Base-by-base conservation (phyloP, 108 stramenopile genomes). In the Cylindrotheca closterium region DNA sequence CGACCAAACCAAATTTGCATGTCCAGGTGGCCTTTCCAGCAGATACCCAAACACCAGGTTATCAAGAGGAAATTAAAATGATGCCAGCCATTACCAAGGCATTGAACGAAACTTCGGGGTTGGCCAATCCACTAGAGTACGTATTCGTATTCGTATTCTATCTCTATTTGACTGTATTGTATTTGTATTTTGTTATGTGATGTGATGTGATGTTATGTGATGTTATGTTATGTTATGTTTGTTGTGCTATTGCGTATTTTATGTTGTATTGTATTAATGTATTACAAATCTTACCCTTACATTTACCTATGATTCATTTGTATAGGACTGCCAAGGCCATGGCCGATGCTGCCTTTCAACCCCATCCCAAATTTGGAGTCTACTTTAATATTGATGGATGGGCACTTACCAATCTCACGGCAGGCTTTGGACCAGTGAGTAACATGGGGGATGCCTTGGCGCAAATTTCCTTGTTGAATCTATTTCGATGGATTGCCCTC, bases 11-110 rank as follows among this genome's bases (percentile, higher is more conserved):
- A 4, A 46, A 63, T 59, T 74, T 87, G 19, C 65, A 66, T 48
- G 70, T 99, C n/a, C 77, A 84, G 30, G 54, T 98, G 37, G 88
- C 91, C 4, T 99, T 86, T 82, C 98, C 98, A 23, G 94, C 95
- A 21, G 97, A 99, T 78, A 99, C 97, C 0, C 92, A 94, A 67
- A 99, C 98, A n/a, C 98, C 98, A 18, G 96, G 96, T 0, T 99
- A 79, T 70, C 82, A 88, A 66, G 79, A 72, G 37, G 95, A 96
- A 77, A 81, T 87, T 53, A 58, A 71, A 57, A 72, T 55, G 24
- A 91, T 87, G 59, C 95, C 95, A 30, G 65, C 67, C 33, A 90
- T 86, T 54, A 92, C 89, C 24, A 68, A 76, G 22, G 62, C 83
- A 68, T 79, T 91, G 21, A 86, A 75, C 52, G 88, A 89, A 61